Evolutionary conservation across 305 asterid species (phyloP).

Genomic region (Fraxinus greggii): DNA sequence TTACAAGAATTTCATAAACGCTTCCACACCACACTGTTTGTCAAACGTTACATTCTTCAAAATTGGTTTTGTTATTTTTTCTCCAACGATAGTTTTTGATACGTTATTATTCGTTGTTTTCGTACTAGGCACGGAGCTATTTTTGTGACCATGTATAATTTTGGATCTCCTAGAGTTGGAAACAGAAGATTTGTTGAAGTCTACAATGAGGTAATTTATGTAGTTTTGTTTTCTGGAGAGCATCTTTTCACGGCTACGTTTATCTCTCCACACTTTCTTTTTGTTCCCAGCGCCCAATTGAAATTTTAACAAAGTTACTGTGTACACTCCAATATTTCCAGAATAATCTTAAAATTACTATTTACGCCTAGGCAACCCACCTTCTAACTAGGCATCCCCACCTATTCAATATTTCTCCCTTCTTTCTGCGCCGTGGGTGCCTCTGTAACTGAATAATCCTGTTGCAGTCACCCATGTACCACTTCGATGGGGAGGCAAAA

Average conservation of each 20-base stretch:
- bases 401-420: not conserved
- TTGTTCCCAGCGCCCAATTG: not conserved
- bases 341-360: not conserved
- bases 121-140: constrained; percentile 71
- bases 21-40: no score
- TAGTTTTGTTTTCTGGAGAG: not conserved
- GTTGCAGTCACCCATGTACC: not conserved
- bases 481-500: not conserved
- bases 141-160: constrained; percentile 84
- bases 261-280: not conserved
- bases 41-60: not conserved
- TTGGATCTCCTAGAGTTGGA: constrained; percentile 99
- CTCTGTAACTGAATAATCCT: not conserved
- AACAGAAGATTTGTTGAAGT: constrained; percentile 84
- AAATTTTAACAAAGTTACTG: not conserved
- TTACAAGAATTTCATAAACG: no score
- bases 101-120: not conserved
- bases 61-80: constrained; percentile 5
- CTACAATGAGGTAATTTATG: constrained; percentile 67
- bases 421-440: not conserved
- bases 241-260: not conserved
- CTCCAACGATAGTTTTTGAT: not conserved
- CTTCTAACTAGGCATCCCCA: not conserved
- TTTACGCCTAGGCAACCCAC: not conserved
- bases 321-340: not conserved